These are phyloP conservation scores for Ogataea zsoltii DNA, from an alignment of 805 yeast genomes.

Conservation along the genomic window DNA sequence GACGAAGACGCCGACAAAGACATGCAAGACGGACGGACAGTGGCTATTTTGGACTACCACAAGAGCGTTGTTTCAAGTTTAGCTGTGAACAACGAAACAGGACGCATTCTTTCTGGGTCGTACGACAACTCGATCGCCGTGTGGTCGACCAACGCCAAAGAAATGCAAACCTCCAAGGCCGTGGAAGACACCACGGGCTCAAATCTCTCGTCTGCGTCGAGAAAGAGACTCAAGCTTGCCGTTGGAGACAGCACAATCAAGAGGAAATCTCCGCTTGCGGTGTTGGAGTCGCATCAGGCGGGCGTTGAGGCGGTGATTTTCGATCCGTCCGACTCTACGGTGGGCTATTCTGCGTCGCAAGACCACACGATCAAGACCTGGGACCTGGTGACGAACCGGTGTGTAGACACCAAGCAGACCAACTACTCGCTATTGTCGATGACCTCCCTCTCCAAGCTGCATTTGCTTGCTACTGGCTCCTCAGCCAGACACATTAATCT, in stretches of 20 bases:
- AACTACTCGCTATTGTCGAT: conserved; percentile 82
- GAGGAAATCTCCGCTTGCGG: conserved; percentile 78
- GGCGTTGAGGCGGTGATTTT: conserved; percentile 87
- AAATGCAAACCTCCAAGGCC: conserved; percentile 64
- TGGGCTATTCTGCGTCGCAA: conserved; percentile 91
- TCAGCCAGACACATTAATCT: conserved; percentile 95
- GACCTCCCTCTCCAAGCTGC: conserved; percentile 62
- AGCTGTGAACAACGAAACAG: conserved; percentile 53
- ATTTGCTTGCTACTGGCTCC: conserved; percentile 88
- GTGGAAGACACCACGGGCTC: conserved; percentile 41
- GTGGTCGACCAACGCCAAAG: conserved; percentile 88
- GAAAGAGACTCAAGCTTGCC: conserved; percentile 83
- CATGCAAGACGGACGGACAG: conserved; percentile 60
- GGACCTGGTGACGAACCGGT: conserved; percentile 86
- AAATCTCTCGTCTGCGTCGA: conserved; percentile 72
- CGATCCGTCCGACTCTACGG: conserved; percentile 70
- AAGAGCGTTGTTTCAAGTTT: conserved; percentile 81
- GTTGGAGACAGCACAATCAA: conserved; percentile 71
- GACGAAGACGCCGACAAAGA: conserved; percentile 49
- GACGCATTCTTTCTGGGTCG: conserved; percentile 79
- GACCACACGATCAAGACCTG: conserved; percentile 95
- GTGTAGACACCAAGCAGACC: conserved; percentile 86
- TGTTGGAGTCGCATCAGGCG: conserved; percentile 77
- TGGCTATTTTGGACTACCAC: conserved; percentile 89
- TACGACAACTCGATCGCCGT: conserved; percentile 77